Percentiles rank a stretch among this genome's conserved stretches.
Conservation (phyloP, 805 yeast species). For the Naumovozyma castellii region DNA sequence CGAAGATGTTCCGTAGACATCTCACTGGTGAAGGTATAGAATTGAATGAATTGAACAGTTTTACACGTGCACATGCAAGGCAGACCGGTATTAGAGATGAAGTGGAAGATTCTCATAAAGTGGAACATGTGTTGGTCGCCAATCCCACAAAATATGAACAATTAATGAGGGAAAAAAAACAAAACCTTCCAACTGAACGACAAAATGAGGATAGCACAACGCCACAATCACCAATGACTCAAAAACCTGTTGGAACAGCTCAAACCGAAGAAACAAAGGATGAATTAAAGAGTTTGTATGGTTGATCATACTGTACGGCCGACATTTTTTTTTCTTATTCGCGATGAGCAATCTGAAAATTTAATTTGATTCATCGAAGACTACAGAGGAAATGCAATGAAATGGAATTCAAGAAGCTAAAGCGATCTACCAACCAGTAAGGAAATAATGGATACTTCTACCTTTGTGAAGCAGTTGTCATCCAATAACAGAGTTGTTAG, state of each 20-base stretch:
- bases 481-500: conserved; percentile 69
- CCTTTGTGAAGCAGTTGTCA: conserved; percentile 73
- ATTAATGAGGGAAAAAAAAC: conserved; percentile 11
- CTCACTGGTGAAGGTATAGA: conserved; percentile 49
- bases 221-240: background rate
- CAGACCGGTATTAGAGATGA: conserved; percentile 23
- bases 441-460: conserved; percentile 30
- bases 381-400: no score
- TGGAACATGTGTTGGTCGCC: conserved; percentile 27
- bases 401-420: background rate
- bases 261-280: conserved; percentile 13
- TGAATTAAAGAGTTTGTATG: conserved; percentile 16
- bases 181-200: background rate
- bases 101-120: conserved; percentile 17
- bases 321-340: background rate
- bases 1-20: conserved; percentile 44
- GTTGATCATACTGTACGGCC: conserved; percentile 4
- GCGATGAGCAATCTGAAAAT: no score
- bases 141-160: conserved; percentile 30
- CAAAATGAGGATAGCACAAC: conserved; percentile 1
- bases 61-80: conserved; percentile 40
- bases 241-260: conserved; percentile 14
- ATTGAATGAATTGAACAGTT: conserved; percentile 38
- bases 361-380: no score
- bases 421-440: no score